A percentile compares a stretch with the other conserved stretches of the same genome.
Evolutionary conservation across 345 rosid genomes (phyloP).

Genomic region (Brassica nigra): DNA sequence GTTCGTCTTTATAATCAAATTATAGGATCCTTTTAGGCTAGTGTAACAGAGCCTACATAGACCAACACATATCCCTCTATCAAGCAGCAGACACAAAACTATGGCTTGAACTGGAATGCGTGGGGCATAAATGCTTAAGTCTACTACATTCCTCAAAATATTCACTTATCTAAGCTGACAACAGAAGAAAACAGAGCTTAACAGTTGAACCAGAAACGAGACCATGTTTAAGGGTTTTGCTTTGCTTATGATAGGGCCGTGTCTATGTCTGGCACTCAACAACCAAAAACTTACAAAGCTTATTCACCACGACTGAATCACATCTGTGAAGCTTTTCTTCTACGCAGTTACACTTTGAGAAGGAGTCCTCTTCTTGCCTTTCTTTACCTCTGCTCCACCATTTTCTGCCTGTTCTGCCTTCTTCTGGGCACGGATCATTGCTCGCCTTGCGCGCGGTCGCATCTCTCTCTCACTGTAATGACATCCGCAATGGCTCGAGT

Average conservation of each 20-base stretch:
- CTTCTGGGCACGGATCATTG: slow-evolving; percentile 87
- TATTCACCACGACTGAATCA: slow-evolving; percentile 8
- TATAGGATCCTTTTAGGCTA: neutral
- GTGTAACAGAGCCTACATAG: neutral
- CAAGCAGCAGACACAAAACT: neutral
- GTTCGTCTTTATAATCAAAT: neutral
- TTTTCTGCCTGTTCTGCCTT: slow-evolving; percentile 69
- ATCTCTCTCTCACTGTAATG: slow-evolving; percentile 78
- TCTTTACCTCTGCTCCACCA: slow-evolving; percentile 46
- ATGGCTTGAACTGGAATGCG: neutral
- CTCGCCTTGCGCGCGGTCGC: slow-evolving; percentile 95
- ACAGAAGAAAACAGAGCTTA: neutral
- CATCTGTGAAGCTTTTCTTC: slow-evolving; percentile 4
- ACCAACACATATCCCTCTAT: neutral
- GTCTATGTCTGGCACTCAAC: neutral
- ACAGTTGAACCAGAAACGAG: neutral
- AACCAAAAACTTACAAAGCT: slow-evolving; percentile 10
- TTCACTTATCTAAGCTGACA: neutral
- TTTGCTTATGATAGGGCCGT: neutral
- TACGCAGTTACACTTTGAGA: slow-evolving; percentile 44
- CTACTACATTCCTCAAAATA: neutral
- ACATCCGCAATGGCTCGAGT: slow-evolving; percentile 73
- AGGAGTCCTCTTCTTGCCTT: slow-evolving; percentile 57
- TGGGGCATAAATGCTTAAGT: neutral
- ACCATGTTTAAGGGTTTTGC: slow-evolving; percentile 1